Evolutionary conservation across 2,329 filamentous ascomycete genomes (phyloP).

Genomic region (Fusarium armeniacum): DNA sequence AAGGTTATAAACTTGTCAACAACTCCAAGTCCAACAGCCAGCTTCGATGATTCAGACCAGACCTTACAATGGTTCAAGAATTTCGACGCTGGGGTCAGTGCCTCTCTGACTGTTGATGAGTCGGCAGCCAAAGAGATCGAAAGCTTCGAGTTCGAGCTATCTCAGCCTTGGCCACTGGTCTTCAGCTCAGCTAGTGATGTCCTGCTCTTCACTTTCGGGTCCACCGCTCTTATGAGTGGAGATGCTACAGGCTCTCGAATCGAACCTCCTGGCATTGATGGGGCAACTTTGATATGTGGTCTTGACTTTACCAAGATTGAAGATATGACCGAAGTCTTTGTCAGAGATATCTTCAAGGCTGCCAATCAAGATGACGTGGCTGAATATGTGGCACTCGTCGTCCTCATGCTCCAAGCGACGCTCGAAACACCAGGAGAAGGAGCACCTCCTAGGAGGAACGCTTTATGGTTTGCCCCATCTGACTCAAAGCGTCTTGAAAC

Average conservation of each 20-base stretch:
- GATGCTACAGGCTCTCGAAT: not conserved
- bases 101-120: not conserved
- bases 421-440: not conserved
- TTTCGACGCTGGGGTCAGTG: not conserved
- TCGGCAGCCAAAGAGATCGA: not conserved
- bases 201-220: slow-evolving; percentile 8
- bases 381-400: not conserved
- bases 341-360: not conserved
- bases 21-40: not conserved
- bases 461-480: slow-evolving; percentile 2
- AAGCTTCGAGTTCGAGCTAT: slow-evolving; percentile 9
- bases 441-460: not conserved
- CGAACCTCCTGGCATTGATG: not conserved
- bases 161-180: not conserved
- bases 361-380: not conserved
- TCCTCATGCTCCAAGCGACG: not conserved
- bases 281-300: slow-evolving; percentile 1
- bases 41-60: not conserved
- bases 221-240: not conserved
- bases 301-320: slow-evolving; percentile 7
- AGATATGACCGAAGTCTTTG: not conserved
- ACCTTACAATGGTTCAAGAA: slow-evolving; percentile 9
- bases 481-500: not conserved
- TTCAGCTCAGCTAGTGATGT: slow-evolving; percentile 14
- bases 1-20: not conserved